Percentiles rank a stretch among this genome's conserved stretches.
Evolutionary conservation across 2,329 filamentous ascomycete species (phyloP).

Genomic region (Aureobasidium sp.): DNA sequence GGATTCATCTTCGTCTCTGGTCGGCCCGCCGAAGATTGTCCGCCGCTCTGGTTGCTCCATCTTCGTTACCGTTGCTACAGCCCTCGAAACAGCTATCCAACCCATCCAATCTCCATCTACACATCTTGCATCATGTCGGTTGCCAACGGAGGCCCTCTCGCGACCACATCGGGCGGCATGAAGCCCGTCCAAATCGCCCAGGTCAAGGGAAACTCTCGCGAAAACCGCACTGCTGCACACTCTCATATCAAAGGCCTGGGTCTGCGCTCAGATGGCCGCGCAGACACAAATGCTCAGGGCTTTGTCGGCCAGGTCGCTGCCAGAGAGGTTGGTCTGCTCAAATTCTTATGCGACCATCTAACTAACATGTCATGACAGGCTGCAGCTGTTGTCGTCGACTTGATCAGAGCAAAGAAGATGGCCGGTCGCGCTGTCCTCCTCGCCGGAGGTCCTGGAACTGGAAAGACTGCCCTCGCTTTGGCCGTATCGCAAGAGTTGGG

Average conservation of each 20-base stretch:
- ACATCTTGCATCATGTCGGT: constrained; percentile 6
- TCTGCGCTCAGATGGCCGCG: constrained; percentile 73
- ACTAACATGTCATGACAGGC: constrained; percentile 41
- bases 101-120: background rate
- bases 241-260: constrained; percentile 97
- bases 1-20: background rate
- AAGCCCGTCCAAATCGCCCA: constrained; percentile 27
- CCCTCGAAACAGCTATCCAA: background rate
- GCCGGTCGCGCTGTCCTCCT: constrained; percentile 87
- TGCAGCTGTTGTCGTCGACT: constrained; percentile 88
- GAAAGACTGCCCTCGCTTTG: constrained; percentile 92
- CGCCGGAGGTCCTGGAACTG: constrained; percentile 88
- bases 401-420: constrained; percentile 97
- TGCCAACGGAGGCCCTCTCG: constrained; percentile 6
- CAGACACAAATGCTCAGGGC: constrained; percentile 69
- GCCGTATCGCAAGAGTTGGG: constrained; percentile 95
- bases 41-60: background rate
- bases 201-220: constrained; percentile 46
- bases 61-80: background rate
- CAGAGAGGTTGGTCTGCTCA: constrained; percentile 47
- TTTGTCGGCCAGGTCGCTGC: constrained; percentile 86
- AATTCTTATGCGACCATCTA: background rate
- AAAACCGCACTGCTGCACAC: constrained; percentile 92
- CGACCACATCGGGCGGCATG: constrained; percentile 18
- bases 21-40: background rate